Conservation (phyloP, 2,329 filamentous ascomycete genomes). For the Neodidymelliopsis sp. region DNA sequence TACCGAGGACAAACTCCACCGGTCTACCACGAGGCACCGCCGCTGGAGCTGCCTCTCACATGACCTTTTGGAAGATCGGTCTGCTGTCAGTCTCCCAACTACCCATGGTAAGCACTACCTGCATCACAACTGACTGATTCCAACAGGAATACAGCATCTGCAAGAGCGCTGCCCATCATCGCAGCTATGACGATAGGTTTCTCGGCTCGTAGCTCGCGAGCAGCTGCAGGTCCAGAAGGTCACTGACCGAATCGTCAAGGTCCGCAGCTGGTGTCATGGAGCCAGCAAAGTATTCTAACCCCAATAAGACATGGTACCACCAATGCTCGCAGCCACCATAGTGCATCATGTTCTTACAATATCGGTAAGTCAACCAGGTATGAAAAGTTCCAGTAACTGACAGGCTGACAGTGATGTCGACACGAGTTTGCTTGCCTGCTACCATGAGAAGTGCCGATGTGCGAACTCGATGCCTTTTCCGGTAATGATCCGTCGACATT, state of each 20-base stretch:
- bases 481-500: no score
- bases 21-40: background rate
- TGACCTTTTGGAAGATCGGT: background rate
- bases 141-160: background rate
- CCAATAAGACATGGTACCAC: background rate
- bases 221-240: background rate
- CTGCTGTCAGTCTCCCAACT: background rate
- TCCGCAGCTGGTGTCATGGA: background rate
- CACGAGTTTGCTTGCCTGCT: background rate
- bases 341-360: background rate
- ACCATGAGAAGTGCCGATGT: no score
- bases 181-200: background rate
- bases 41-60: background rate
- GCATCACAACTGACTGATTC: background rate
- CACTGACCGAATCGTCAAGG: no score
- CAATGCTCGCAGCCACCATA: background rate
- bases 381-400: background rate
- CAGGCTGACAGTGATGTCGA: background rate
- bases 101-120: background rate
- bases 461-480: no score
- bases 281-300: background rate
- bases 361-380: background rate
- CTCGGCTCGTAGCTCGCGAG: background rate
- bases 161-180: background rate
- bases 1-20: background rate